These are phyloP conservation scores for Tulasnella sp. DNA, from an alignment of 768 basidiomycete genomes.

Conservation along the genomic window DNA sequence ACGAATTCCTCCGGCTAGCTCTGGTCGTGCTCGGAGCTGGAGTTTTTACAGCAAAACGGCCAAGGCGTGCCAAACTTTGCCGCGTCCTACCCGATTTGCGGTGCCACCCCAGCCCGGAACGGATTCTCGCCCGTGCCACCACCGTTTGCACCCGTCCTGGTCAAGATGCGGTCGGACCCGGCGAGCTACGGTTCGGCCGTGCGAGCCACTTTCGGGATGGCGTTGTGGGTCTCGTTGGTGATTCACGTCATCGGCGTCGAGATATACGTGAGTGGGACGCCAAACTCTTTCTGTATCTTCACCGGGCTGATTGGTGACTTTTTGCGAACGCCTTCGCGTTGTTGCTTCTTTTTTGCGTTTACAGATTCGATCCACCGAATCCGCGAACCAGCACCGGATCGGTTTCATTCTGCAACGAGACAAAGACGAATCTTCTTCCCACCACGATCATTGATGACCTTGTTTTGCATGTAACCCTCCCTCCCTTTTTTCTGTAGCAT, in stretches of 20 bases:
- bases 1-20: not conserved
- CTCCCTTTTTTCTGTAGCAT: no score
- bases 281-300: no score
- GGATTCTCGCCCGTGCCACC: not conserved
- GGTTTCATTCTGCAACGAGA: conserved; percentile 18
- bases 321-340: no score
- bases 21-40: conserved; percentile 17
- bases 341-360: no score
- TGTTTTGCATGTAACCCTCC: no score
- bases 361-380: conserved; percentile 13
- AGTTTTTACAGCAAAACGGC: conserved; percentile 8
- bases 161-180: conserved; percentile 1
- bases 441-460: not conserved
- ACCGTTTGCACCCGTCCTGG: not conserved
- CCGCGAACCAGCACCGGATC: conserved; percentile 2
- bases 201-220: conserved; percentile 23
- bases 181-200: conserved; percentile 16
- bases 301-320: no score
- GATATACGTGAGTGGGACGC: conserved; percentile 27
- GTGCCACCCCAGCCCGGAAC: not conserved
- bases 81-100: not conserved
- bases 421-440: not conserved
- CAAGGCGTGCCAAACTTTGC: conserved; percentile 16
- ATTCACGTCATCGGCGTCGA: conserved; percentile 27
- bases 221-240: conserved; percentile 21